Evolutionary conservation across 2,329 filamentous ascomycete species (phyloP), one percentile per base, ranked within the genome.

Genomic region (Colletotrichum shisoi): DNA sequence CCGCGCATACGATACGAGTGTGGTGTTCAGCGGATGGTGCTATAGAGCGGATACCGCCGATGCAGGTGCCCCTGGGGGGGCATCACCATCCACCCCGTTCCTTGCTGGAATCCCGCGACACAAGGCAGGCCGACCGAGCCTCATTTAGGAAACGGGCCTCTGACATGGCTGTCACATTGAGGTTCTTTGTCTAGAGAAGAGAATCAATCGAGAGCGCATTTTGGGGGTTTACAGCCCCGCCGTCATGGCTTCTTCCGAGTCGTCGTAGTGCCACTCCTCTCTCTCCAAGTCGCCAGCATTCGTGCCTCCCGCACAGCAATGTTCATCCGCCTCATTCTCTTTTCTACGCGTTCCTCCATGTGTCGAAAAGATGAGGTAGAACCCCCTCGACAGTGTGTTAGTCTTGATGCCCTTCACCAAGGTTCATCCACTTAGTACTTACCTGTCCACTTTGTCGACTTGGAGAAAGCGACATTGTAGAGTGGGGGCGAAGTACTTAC

Each of bases 61-160:
- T 13, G 62, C 46, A 42, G 27, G 6, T 52, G 48, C 48, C 40
- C 46, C 13, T 48, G 21, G 8, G 9, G 21, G 9, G 21, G n/a
- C 27, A 31, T 53, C 19, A n/a, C 31, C 21, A 37, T 51, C 48
- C 31, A 27, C 19, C 24, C 11, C 42, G 21, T 40, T 61, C n/a
- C 21, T 40, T 24, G 40, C n/a, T 48, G 42, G n/a, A 39, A 24
- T 24, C 44, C 34, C 31, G 34, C 7, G 15, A 31, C 21, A 34
- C 44, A 44, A 61, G 42, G 31, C 57, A 34, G 57, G 17, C 11
- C 27, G n/a, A 21, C 42, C 40, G 40, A 61, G 57, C 57, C 57
- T 42, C 56, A 24, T 37, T 1, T 17, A 13, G 48, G 49, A 37
- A 48, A 7, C 21, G 8, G 15, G 39, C 49, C 31, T 65, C 49